Base-by-base conservation (phyloP, 2,329 filamentous ascomycete genomes). In the Diaporthe australafricana region DNA sequence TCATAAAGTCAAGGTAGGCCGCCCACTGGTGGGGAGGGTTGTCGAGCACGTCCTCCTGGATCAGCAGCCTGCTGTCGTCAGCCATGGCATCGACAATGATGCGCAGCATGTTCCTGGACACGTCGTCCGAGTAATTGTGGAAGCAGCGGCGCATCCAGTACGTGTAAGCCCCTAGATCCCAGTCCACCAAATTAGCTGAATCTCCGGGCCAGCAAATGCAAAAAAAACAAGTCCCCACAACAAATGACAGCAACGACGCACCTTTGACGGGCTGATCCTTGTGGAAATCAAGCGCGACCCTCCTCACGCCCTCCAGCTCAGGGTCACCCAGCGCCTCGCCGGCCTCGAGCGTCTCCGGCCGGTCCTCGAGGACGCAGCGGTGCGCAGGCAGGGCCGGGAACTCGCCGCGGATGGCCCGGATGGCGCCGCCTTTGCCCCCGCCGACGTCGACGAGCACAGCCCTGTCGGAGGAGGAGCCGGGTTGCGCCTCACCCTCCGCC, bases 81-180 rank as follows among this genome's bases (percentile, higher is more conserved):
- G 76, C 77, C 79, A 80, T 80, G 56, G 78, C 77, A 11, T 75
- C 68, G 11, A 72, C 69, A 8, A 77, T 27, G 27, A 71, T 67
- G 11, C 17, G 55, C 25, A 77, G 70, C 12, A 77, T 75, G 16
- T 74, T 74, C 52, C 73, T 70, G 48, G 65, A 74, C 20, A 70
- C 75, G 0, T 74, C 74, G 62, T 81, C 80, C 7, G 77, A 76
- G 70, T 79, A 81, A 63, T 81, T 77, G 66, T 81, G 80, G 32
- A 80, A 72, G 52, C 79, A 77, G 48, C 80, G 79, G n/a, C 79
- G 77, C 48, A 82, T 74, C 73, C 78, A 78, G 70, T 81, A 82
- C 22, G 79, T 70, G 12, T 77, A 73, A 5, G 80, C 80, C 20
- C 78, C 78, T 79, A 57, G 12, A 16, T 30, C 25, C 30, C 14